A percentile compares a stretch with the other conserved stretches of the same genome.
Evolutionary conservation across 176 grass and related monocot species (phyloP).

Genomic region (Hordeum vulgare): MorexV3_pseudomolecules_assembly NC_058520.1:571414334-571414833

Average conservation of each 20-base stretch:
- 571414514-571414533: conserved; percentile 83
- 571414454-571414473: conserved; percentile 73
- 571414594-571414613: conserved; percentile 89
- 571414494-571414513: conserved; percentile 91
- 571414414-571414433: conserved; percentile 77
- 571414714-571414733: conserved; percentile 95
- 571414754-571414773: conserved; percentile 86
- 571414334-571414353: conserved; percentile 36
- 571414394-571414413: conserved; percentile 78
- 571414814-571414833: conserved; percentile 84
- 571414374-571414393: conserved; percentile 58
- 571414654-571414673: conserved; percentile 98
- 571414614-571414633: conserved; percentile 75
- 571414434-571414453: conserved; percentile 96
- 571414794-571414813: conserved; percentile 70
- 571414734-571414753: conserved; percentile 95
- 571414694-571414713: conserved; percentile 91
- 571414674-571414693: conserved; percentile 77
- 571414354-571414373: conserved; percentile 43
- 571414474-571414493: conserved; percentile 79
- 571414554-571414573: conserved; percentile 67
- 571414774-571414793: conserved; percentile 77
- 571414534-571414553: conserved; percentile 96
- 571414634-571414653: conserved; percentile 96
- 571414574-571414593: conserved; percentile 64